Evolutionary conservation across 768 basidiomycete species (phyloP), one percentile per base, ranked within the genome.

Genomic region (Trametes punicea): DNA sequence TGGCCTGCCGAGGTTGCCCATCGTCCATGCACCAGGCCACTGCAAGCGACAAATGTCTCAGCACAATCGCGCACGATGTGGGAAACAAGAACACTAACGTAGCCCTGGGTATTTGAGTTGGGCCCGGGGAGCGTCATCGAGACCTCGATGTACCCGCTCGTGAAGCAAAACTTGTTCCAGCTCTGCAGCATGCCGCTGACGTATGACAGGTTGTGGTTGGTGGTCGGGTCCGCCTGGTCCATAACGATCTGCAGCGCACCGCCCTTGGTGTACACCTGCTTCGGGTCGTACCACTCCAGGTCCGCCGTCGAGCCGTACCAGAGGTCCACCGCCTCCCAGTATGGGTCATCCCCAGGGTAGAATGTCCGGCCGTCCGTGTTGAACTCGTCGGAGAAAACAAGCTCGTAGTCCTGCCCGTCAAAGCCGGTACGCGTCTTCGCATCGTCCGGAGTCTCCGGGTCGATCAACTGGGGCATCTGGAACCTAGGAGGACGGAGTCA

Each of bases 141-240:
- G 16, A 87, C 82, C 73, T 93, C 92, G 57, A 93, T 80, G 70
- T 79, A 79, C 4, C 90, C 90, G 25, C 79, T 81, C 26, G 87
- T 83, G 65, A 91, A 92, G 70, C 88, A 93, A 65, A 93, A 85
- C 75, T 93, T 91, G 71, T 93, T 93, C 91, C 92, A 94, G 36
- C 81, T 82, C 72, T 93, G 90, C 3, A 94, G 73, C 89, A 93
- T 91, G 4, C 85, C 90, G 66, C 75, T 83, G 62, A 81, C 74
- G 65, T 85, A 93, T 34, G 74, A 73, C 56, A 88, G 75, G 6
- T 73, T 74, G 66, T 93, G 84, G 62, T 84, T 78, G 10, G 54
- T 47, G 10, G 65, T 58, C 21, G 34, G 44, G 54, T 64, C 67
- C 3, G 50, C 68, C 59, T 75, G 64, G 25, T 88, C 86, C 77